Evolutionary conservation across 371 early-diverging fungal genomes (phyloP).

Genomic region (Apophysomyces elegans): DNA sequence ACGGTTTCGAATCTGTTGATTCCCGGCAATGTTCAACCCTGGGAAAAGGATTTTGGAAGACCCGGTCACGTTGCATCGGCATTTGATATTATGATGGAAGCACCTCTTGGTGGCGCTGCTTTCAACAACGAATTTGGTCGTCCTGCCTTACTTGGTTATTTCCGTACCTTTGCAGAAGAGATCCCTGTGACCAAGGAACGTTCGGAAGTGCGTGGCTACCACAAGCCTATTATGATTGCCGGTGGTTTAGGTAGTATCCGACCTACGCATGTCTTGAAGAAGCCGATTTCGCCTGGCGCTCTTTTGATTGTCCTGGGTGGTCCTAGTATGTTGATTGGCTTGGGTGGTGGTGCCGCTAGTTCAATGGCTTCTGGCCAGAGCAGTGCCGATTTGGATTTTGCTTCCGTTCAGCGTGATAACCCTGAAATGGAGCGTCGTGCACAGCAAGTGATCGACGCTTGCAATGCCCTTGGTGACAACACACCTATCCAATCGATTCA

Average conservation of each 20-base stretch:
- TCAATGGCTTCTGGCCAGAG: slow-evolving; percentile 91
- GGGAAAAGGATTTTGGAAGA: slow-evolving; percentile 89
- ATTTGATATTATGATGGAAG: slow-evolving; percentile 95
- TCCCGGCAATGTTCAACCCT: slow-evolving; percentile 88
- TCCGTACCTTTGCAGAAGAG: slow-evolving; percentile 90
- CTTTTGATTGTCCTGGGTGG: slow-evolving; percentile 93
- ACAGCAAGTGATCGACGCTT: slow-evolving; percentile 95
- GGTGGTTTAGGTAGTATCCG: slow-evolving; percentile 95
- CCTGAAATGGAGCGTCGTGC: slow-evolving; percentile 97
- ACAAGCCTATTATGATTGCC: slow-evolving; percentile 99
- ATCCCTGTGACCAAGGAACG: slow-evolving; percentile 58
- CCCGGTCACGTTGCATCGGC: slow-evolving; percentile 91
- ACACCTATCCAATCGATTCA: slow-evolving; percentile 93
- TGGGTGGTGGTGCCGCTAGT: slow-evolving; percentile 98
- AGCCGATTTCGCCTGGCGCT: slow-evolving; percentile 80
- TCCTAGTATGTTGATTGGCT: slow-evolving; percentile 96
- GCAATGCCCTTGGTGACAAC: slow-evolving; percentile 77
- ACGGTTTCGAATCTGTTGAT: slow-evolving; percentile 91
- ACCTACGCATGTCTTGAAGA: slow-evolving; percentile 85
- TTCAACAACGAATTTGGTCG: slow-evolving; percentile 99
- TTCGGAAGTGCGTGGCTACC: slow-evolving; percentile 87
- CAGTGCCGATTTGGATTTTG: slow-evolving; percentile 92
- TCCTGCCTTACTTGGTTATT: slow-evolving; percentile 94
- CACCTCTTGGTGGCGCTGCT: slow-evolving; percentile 95
- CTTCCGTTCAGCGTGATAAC: slow-evolving; percentile 97